Percentiles rank a stretch among this genome's conserved stretches.
phyloP scores from a whole-genome alignment of 192 early-diverging fungal genomes.

The Coemansia aciculifera region DNA sequence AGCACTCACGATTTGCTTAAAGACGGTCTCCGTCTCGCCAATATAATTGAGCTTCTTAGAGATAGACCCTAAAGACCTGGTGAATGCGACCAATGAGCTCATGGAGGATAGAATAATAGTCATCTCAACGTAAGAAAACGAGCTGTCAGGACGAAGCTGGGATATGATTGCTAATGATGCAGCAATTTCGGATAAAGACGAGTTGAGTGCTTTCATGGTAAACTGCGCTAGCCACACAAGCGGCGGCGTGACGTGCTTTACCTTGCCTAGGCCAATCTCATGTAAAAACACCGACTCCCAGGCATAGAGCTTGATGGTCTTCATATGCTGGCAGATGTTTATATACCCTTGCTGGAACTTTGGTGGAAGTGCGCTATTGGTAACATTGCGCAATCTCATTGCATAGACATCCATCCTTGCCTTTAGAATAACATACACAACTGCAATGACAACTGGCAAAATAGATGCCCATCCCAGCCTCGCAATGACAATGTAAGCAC shows the following conservation, averaged over 20 bases:
- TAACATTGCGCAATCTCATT: not conserved
- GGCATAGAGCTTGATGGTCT: conserved; percentile 68
- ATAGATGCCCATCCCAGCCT: conserved; percentile 19
- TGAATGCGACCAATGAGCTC: conserved; percentile 11
- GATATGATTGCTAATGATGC: conserved; percentile 58
- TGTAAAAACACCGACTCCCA: conserved; percentile 52
- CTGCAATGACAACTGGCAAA: conserved; percentile 17
- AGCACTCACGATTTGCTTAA: not conserved
- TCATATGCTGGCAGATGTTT: conserved; percentile 47
- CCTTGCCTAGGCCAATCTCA: conserved; percentile 12
- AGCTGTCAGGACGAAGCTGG: conserved; percentile 34
- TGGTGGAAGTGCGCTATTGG: not conserved
- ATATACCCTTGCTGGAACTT: conserved; percentile 3
- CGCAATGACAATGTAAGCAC: conserved; percentile 17
- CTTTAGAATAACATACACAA: not conserved
- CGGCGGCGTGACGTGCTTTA: not conserved
- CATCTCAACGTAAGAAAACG: conserved; percentile 23
- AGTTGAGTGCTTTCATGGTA: conserved; percentile 12
- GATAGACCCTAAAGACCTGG: not conserved
- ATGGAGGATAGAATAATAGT: conserved; percentile 18
- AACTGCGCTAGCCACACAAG: not conserved
- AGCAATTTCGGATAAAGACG: conserved; percentile 52
- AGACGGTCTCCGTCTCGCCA: not conserved
- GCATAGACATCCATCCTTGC: not conserved
- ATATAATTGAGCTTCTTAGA: not conserved